These are phyloP conservation scores for Selenicereus undatus DNA, from an alignment of 148 eudicot species.

Conservation along the genomic window DNA sequence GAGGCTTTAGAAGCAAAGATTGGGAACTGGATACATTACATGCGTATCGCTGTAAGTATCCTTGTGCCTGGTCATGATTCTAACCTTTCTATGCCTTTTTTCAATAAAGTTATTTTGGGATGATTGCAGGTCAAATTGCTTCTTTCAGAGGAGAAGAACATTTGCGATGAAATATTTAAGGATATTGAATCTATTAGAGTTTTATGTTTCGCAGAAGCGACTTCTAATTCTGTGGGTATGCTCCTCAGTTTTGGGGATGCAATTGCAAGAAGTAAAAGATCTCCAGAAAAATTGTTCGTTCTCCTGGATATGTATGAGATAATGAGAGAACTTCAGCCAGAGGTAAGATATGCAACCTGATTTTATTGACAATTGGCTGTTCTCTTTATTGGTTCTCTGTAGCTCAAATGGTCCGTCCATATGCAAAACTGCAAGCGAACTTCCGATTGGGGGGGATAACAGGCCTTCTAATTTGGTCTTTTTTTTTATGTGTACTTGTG, in stretches of 20 bases:
- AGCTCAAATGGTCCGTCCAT: not conserved
- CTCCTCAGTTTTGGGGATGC: conserved; percentile 98
- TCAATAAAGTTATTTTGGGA: conserved; percentile 1
- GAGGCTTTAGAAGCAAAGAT: conserved; percentile 89
- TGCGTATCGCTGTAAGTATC: conserved; percentile 75
- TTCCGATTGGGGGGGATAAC: not conserved
- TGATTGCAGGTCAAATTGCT: conserved; percentile 71
- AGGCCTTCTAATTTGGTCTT: not conserved
- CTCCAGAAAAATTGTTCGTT: conserved; percentile 93
- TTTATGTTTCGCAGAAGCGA: conserved; percentile 76
- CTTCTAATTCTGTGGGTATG: conserved; percentile 51
- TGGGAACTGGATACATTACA: conserved; percentile 91
- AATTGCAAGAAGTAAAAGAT: conserved; percentile 86
- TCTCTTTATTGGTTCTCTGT: not conserved
- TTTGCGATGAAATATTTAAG: conserved; percentile 72
- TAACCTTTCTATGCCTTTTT: not conserved
- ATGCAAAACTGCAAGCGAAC: not conserved
- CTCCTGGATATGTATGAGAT: conserved; percentile 96
- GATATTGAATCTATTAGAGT: conserved; percentile 52
- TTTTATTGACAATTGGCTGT: not conserved
- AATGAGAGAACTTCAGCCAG: conserved; percentile 88
- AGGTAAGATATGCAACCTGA: conserved; percentile 41
- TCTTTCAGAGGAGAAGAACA: conserved; percentile 70
- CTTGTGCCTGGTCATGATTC: not conserved
- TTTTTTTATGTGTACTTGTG: not conserved